phyloP scores from a whole-genome alignment of 768 basidiomycete genomes.

The Mycena alexandri region DNA sequence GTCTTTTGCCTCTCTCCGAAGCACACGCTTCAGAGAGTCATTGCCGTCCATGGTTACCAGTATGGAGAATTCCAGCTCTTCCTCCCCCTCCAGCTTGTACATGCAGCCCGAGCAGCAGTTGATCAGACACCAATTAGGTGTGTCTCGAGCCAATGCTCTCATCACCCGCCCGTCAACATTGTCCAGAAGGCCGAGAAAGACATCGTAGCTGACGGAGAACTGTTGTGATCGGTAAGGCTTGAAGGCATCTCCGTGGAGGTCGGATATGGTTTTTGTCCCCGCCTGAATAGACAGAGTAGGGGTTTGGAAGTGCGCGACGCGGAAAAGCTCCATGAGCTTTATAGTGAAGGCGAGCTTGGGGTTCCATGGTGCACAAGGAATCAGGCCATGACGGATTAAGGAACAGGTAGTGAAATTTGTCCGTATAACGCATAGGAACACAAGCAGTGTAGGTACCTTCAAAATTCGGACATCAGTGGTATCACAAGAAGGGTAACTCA shows the following conservation, averaged over 20 bases:
- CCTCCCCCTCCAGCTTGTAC: no score
- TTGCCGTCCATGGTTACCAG: constrained; percentile 46
- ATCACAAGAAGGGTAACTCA: no score
- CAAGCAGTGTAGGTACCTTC: no score
- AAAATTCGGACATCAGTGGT: no score
- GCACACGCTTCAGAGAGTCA: constrained; percentile 44
- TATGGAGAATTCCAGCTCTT: constrained; percentile 40
- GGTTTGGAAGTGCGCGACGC: constrained; percentile 13
- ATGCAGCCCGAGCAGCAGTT: constrained; percentile 47
- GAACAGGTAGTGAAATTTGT: no score
- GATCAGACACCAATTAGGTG: constrained; percentile 41
- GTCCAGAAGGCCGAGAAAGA: constrained; percentile 39
- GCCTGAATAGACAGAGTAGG: constrained; percentile 36
- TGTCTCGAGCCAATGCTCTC: constrained; percentile 40
- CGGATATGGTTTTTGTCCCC: constrained; percentile 4
- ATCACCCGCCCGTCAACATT: constrained; percentile 33
- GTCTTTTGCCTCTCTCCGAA: constrained; percentile 1
- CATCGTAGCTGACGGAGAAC: no score
- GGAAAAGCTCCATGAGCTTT: constrained; percentile 29
- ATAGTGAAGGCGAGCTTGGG: constrained; percentile 27
- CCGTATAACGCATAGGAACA: no score
- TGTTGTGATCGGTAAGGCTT: no score
- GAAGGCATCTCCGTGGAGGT: no score
- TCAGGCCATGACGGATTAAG: no score
- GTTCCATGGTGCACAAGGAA: constrained; percentile 29